phyloP scores from a whole-genome alignment of 2,329 filamentous ascomycete genomes.

The Cytospora chrysosperma region DNA sequence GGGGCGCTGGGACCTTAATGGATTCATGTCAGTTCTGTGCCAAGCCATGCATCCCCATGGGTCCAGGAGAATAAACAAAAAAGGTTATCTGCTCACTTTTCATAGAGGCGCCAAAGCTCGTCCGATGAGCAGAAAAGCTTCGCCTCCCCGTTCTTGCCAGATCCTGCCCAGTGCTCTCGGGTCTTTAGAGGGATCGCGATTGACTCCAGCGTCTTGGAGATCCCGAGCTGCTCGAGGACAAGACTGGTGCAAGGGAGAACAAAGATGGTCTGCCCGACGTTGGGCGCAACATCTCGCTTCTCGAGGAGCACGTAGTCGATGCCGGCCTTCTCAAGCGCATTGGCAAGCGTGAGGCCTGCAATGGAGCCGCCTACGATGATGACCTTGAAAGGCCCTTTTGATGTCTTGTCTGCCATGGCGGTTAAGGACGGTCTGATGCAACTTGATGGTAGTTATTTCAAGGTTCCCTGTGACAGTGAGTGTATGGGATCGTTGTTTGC shows the following conservation, averaged over 20 bases:
- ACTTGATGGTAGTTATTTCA: too few relatives aligned
- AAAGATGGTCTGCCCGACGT: conserved; percentile 48
- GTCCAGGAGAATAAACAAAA: background rate
- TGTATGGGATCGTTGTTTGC: background rate
- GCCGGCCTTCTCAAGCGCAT: conserved; percentile 39
- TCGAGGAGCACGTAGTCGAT: conserved; percentile 53
- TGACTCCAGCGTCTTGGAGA: background rate
- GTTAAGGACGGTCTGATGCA: too few relatives aligned
- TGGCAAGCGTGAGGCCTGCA: conserved; percentile 47
- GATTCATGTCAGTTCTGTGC: background rate
- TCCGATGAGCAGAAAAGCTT: background rate
- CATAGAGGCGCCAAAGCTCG: conserved; percentile 1
- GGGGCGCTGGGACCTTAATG: background rate
- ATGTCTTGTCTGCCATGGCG: background rate
- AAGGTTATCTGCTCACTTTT: background rate
- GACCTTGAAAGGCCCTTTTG: conserved; percentile 29
- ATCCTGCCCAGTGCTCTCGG: background rate
- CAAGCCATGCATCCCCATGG: background rate
- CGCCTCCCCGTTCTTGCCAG: background rate
- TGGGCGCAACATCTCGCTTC: conserved; percentile 41
- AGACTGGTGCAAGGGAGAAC: conserved; percentile 42
- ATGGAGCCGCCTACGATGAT: conserved; percentile 50
- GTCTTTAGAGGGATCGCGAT: background rate
- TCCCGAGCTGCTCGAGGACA: conserved; percentile 51
- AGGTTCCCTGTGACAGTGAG: background rate